Conservation (phyloP, 169 alveolate genomes). For the Plasmodium malariae region DNA sequence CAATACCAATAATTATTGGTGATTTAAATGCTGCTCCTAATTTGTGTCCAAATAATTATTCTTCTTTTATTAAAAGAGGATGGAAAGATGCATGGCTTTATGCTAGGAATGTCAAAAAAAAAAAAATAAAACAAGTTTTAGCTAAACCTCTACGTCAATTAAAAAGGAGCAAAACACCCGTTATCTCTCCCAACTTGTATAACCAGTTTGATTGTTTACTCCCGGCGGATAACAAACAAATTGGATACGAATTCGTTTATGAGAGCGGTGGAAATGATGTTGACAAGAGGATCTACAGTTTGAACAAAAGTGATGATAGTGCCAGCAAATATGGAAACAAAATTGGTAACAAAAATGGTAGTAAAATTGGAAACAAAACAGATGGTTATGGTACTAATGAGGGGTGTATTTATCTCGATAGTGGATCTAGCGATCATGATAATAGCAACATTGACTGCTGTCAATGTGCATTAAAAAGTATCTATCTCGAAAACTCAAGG, state of each 20-base stretch:
- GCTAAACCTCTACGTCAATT: neutral
- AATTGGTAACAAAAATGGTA: too few relatives aligned
- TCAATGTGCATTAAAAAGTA: neutral
- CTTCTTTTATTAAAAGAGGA: conserved; percentile 89
- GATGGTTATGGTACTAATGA: too few relatives aligned
- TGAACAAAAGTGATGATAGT: too few relatives aligned
- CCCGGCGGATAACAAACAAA: neutral
- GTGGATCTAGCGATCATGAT: too few relatives aligned
- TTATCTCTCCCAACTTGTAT: conserved; percentile 1
- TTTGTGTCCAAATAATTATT: conserved; percentile 90
- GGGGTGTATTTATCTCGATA: too few relatives aligned
- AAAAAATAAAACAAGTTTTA: conserved; percentile 13
- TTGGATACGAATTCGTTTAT: neutral
- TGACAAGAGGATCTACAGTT: too few relatives aligned
- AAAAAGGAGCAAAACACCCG: neutral
- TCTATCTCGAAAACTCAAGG: neutral
- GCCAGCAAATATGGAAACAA: too few relatives aligned
- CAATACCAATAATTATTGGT: conserved; percentile 91
- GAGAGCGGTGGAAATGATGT: neutral
- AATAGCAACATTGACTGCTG: too few relatives aligned
- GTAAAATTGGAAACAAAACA: too few relatives aligned
- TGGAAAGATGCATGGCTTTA: conserved; percentile 90
- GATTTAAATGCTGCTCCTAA: conserved; percentile 93
- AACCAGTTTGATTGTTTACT: neutral
- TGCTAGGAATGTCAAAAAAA: conserved; percentile 65